Evolutionary conservation across 2,329 filamentous ascomycete genomes (phyloP).

Genomic region (Zymoseptoria pseudotritici): DNA sequence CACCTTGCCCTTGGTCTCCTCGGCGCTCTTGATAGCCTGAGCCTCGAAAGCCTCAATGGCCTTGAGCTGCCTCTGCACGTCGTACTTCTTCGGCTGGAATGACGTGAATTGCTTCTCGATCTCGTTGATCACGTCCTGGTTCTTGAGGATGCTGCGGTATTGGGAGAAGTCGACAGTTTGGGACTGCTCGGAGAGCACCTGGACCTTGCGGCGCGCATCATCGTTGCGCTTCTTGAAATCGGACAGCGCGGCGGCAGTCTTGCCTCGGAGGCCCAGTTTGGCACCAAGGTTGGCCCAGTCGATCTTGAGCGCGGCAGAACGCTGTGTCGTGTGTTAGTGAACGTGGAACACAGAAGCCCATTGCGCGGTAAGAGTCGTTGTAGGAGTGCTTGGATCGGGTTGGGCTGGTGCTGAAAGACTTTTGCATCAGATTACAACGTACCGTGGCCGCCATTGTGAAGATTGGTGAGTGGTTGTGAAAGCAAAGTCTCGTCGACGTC

Average conservation of each 20-base stretch:
- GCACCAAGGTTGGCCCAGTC: slow-evolving; percentile 94
- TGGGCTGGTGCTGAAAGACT: not conserved
- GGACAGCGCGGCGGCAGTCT: slow-evolving; percentile 83
- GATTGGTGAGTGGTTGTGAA: not conserved
- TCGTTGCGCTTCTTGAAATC: slow-evolving; percentile 99
- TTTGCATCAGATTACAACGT: slow-evolving; percentile 10
- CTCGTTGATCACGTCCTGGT: slow-evolving; percentile 90
- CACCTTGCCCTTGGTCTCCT: slow-evolving; percentile 94
- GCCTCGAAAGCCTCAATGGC: slow-evolving; percentile 96
- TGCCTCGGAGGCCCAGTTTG: slow-evolving; percentile 92
- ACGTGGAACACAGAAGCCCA: slow-evolving; percentile 1
- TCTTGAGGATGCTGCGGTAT: slow-evolving; percentile 91
- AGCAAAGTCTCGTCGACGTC: not conserved
- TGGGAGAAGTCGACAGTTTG: slow-evolving; percentile 85
- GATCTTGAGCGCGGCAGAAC: slow-evolving; percentile 97
- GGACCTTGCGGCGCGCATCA: slow-evolving; percentile 90
- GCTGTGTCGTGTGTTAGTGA: slow-evolving; percentile 46
- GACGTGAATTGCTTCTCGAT: slow-evolving; percentile 90
- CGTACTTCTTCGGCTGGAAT: slow-evolving; percentile 91
- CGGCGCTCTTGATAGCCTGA: slow-evolving; percentile 91
- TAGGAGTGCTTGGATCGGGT: not conserved
- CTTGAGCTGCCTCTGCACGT: slow-evolving; percentile 89
- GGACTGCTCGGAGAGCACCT: slow-evolving; percentile 72
- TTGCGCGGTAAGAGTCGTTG: not conserved
- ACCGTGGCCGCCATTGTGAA: slow-evolving; percentile 28